A percentile compares a stretch with the other conserved stretches of the same genome.
Conservation (phyloP, 805 yeast species). For the Metschnikowia lachancei region DNA sequence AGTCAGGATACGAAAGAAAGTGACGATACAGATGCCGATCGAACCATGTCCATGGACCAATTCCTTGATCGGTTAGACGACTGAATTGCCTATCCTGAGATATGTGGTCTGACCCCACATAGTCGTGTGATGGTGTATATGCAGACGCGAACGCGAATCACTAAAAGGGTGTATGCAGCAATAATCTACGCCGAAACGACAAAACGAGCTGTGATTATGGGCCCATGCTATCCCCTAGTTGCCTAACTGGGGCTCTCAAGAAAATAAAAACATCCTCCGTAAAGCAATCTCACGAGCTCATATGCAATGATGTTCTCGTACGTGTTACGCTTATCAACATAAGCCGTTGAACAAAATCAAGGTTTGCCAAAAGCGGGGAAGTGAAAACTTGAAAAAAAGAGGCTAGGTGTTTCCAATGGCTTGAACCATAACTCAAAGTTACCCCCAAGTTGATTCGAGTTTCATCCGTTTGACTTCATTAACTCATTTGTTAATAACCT, state of each 20-base stretch:
- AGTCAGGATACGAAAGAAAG: not conserved
- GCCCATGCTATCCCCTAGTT: not conserved
- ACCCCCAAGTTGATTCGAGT: too few species aligned
- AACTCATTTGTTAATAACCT: too few species aligned
- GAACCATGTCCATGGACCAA: constrained; percentile 21
- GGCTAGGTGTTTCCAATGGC: not conserved
- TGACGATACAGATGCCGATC: constrained; percentile 15
- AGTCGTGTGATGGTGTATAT: not conserved
- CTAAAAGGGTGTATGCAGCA: not conserved
- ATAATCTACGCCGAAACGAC: not conserved
- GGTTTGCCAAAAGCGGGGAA: not conserved
- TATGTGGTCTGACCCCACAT: too few species aligned
- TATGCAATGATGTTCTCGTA: not conserved
- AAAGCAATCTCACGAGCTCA: not conserved
- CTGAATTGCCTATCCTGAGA: not conserved
- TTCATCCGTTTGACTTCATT: too few species aligned
- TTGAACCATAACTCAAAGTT: too few species aligned
- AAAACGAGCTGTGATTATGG: not conserved
- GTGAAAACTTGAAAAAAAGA: not conserved
- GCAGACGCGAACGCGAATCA: not conserved
- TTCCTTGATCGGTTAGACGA: constrained; percentile 11
- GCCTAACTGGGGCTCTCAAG: not conserved
- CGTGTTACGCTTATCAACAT: not conserved
- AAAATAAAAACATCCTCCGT: not conserved
- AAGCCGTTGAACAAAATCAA: not conserved